These are phyloP conservation scores for Fusarium sambucinum DNA, from an alignment of 2,329 filamentous ascomycete genomes.

Conservation along the genomic window DNA sequence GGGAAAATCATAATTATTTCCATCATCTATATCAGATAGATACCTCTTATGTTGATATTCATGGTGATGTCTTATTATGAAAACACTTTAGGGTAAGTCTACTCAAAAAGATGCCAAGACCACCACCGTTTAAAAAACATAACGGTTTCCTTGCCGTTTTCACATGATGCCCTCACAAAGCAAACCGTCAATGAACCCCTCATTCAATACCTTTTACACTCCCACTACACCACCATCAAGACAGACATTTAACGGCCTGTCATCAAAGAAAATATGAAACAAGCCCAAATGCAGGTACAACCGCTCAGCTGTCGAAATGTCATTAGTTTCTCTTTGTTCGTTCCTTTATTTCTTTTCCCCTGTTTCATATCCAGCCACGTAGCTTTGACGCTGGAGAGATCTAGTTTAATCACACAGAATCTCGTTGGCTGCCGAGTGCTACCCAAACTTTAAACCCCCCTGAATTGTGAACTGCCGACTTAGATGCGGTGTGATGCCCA, in stretches of 20 bases:
- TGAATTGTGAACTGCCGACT: conserved; percentile 19
- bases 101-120: neutral
- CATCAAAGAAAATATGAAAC: conserved; percentile 25
- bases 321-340: conserved; percentile 12
- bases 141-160: conserved; percentile 23
- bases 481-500: conserved; percentile 17
- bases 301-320: conserved; percentile 1
- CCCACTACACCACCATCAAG: conserved; percentile 1
- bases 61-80: too few relatives aligned
- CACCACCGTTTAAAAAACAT: conserved; percentile 10
- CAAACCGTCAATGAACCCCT: conserved; percentile 17
- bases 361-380: conserved; percentile 29
- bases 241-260: conserved; percentile 6
- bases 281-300: conserved; percentile 28
- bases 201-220: conserved; percentile 1
- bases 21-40: neutral
- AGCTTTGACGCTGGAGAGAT: conserved; percentile 13
- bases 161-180: conserved; percentile 2
- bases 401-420: conserved; percentile 1
- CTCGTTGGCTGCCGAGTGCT: conserved; percentile 2
- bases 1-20: accelerated
- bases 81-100: conserved; percentile 12
- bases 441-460: conserved; percentile 17
- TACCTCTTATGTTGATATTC: neutral
- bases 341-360: conserved; percentile 2